These are phyloP conservation scores for Hagleromyces aurorensis DNA, from an alignment of 805 yeast species.

Conservation along the genomic window DNA sequence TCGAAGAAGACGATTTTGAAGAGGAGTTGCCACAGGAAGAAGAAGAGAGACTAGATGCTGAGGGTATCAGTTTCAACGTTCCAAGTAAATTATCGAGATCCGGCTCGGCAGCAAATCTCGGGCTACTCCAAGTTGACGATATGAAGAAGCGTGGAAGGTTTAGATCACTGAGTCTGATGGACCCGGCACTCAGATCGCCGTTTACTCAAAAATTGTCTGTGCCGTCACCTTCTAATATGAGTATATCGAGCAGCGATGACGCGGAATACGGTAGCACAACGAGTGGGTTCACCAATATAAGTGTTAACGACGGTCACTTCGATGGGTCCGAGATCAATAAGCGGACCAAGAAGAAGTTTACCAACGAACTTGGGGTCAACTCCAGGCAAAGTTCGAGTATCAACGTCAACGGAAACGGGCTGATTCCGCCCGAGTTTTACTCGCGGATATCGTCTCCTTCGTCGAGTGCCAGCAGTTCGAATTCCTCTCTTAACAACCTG, in stretches of 20 bases:
- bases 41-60: constrained; percentile 31
- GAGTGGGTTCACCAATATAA: constrained; percentile 23
- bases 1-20: constrained; percentile 22
- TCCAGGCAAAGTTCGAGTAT: constrained; percentile 11
- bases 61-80: constrained; percentile 33
- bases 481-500: constrained; percentile 20
- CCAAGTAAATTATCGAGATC: constrained; percentile 27
- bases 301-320: constrained; percentile 30
- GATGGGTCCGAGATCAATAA: constrained; percentile 7
- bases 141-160: constrained; percentile 23
- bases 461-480: constrained; percentile 27
- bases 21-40: constrained; percentile 30
- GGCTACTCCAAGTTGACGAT: constrained; percentile 3
- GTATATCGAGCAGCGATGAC: not conserved
- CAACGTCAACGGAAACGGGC: constrained; percentile 12
- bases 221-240: not conserved
- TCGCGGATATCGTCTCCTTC: constrained; percentile 30
- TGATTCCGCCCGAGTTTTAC: constrained; percentile 32
- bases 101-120: constrained; percentile 15
- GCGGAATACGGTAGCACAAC: not conserved
- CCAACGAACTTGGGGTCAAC: constrained; percentile 7
- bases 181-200: constrained; percentile 23
- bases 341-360: constrained; percentile 6
- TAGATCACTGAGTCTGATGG: constrained; percentile 30
- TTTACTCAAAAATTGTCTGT: constrained; percentile 11